These are phyloP conservation scores for Naganishia sp. DNA, from an alignment of 1,284 basidiomycete genomes.

Conservation along the genomic window DNA sequence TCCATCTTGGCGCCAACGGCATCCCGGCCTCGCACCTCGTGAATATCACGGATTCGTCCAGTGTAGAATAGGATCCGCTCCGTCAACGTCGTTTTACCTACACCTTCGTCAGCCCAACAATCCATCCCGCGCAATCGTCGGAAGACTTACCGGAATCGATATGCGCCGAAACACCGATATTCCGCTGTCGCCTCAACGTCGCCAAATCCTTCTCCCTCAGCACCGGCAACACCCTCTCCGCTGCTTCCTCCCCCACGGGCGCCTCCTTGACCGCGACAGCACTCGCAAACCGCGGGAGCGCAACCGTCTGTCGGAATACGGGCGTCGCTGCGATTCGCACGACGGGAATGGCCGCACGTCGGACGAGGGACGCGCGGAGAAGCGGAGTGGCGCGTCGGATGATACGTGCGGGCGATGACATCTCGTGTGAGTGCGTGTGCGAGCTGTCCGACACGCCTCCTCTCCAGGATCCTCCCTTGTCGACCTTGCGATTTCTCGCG, in stretches of 20 bases:
- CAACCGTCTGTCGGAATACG: not conserved
- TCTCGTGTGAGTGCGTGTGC: not conserved
- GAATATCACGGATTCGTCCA: slow-evolving; percentile 91
- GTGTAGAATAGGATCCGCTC: slow-evolving; percentile 97
- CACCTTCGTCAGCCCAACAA: not conserved
- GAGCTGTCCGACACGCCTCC: not conserved
- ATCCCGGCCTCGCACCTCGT: slow-evolving; percentile 95
- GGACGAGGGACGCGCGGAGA: not conserved
- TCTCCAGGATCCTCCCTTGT: too few relatives aligned
- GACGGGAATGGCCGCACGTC: not conserved
- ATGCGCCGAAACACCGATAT: slow-evolving; percentile 70
- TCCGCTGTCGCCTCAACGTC: slow-evolving; percentile 50
- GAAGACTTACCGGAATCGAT: slow-evolving; percentile 72
- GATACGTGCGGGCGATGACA: not conserved
- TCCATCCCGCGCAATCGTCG: not conserved
- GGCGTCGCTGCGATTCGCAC: not conserved
- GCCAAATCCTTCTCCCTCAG: slow-evolving; percentile 45
- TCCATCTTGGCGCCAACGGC: slow-evolving; percentile 99
- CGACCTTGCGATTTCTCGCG: not conserved
- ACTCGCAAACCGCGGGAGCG: not conserved
- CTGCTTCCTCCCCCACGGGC: not conserved
- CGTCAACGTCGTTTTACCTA: slow-evolving; percentile 93
- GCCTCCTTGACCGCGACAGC: slow-evolving; percentile 3
- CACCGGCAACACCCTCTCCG: slow-evolving; percentile 45
- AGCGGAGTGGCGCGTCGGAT: not conserved